Base-by-base conservation (phyloP, 169 alveolate species). In the Perkinsus olseni region DNA sequence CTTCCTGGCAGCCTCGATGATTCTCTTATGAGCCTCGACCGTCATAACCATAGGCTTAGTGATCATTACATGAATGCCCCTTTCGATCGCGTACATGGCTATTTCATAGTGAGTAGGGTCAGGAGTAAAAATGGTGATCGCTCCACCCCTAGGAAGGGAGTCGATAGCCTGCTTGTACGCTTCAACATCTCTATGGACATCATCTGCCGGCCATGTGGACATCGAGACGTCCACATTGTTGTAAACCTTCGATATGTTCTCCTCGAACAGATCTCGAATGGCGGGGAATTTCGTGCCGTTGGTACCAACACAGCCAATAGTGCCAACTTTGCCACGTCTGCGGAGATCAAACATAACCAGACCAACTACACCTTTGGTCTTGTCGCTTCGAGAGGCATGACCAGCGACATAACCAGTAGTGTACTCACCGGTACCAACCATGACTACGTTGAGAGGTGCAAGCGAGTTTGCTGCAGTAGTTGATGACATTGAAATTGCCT, bases 71-170 rank as follows among this genome's bases (percentile, higher is more conserved):
- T 92, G 93, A 3, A 50, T 20, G n/a, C 91, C 91, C 40, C 74
- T 11, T 28, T 92, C 74, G 38, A 92, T 36, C 36, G 91, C 93
- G 31, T 50, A 50, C 91, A 51, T 36, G 38, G 74, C 0, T 38
- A 92, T 92, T n/a, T 92, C 91, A 39, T 51, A 92, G 91, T 92
- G 91, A 39, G 93, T 92, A 38, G 37, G 51, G 24, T 92, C 93
- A 40, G 93, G 93, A 0, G 93, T 92, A 74, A 92, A 62, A 31
- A 92, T 38, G 21, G 74, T 38, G 62, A 28, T 50, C 62, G 34
- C 91, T 91, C 39, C 91, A 31, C 39, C 40, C 13, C 38, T 31
- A 50, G 50, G 90, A 39, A 39, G 62, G 48, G 38, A 24, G 37
- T 91, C 92, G 21, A 91, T 91, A 0, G 74, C 92, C 92, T 31